Evolutionary conservation across 306 rosid species (phyloP), one percentile per base, ranked within the genome.

Genomic region (Cicer judaicum): DNA sequence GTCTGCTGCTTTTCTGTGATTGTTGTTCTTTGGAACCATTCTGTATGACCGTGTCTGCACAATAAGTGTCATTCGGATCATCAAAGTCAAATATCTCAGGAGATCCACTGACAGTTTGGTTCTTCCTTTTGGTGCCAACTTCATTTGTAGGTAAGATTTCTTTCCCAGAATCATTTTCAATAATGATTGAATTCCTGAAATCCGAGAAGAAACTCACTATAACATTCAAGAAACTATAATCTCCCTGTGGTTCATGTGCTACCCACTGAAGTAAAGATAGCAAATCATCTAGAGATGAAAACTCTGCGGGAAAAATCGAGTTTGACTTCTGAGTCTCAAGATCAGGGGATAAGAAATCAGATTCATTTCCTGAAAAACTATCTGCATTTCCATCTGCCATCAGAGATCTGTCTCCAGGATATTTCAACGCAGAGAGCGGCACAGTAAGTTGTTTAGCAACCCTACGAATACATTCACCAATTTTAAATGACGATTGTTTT

Each of bases 401-500:
- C 61, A 77, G 89, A 63, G 86, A 78, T 82, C 68, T 86, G 80
- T 86, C 88, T 64, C 73, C 82, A 76, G 79, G 84, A 68, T 63
- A 60, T 86, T 85, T 94, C 79, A 75, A 65, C 24, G 72, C 72
- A 53, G 88, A 63, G 36, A 90, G 77, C 38, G 93, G 78, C 49
- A 88, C 87, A 48, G 94, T 87, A 76, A 91, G 82, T 83, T 94
- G 97, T 75, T 87, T 94, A 47, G 99, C 99, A 78, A 83, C 96
- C 87, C 95, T 89, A 64, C 89, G 95, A 60, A 94, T 88, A 70
- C 97, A 86, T 8, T 90, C 99, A 53, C 99, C 99, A 77, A 94
- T 87, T 84, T 85, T 90, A 85, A 94, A 94, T 52, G 96, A 88
- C 40, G 96, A 88, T 40, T 73, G 88, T 75, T 88, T 88, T 72